Conservation (phyloP, 2,329 filamentous ascomycete genomes). For the Juglanconis oblonga region DNA sequence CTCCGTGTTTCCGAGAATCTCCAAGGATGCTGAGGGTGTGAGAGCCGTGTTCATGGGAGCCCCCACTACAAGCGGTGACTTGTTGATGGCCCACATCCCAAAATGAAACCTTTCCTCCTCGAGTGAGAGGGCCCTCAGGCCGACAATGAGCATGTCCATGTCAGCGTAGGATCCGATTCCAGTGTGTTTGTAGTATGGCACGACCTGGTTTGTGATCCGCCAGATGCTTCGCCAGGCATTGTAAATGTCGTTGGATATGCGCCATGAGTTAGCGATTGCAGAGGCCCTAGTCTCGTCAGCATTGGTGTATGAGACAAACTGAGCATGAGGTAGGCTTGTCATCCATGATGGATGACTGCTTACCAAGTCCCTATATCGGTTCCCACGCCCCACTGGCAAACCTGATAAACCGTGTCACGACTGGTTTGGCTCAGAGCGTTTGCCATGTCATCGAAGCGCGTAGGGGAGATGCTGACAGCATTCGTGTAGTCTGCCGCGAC, state of each 20-base stretch:
- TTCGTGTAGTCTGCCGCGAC: constrained; percentile 40
- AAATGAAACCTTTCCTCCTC: constrained; percentile 52
- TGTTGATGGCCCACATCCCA: constrained; percentile 49
- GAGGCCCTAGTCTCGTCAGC: constrained; percentile 31
- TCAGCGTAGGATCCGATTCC: constrained; percentile 46
- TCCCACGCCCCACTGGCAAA: constrained; percentile 53
- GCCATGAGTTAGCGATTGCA: constrained; percentile 43
- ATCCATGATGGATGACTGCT: neutral
- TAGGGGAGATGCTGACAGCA: constrained; percentile 35
- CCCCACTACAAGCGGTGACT: constrained; percentile 48
- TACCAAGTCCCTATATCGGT: constrained; percentile 44
- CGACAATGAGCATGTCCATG: constrained; percentile 51
- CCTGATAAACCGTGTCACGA: constrained; percentile 44
- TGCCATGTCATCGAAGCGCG: constrained; percentile 46
- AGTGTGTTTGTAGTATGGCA: constrained; percentile 43
- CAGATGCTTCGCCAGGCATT: constrained; percentile 49
- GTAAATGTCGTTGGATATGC: constrained; percentile 54
- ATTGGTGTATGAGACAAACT: too few relatives aligned
- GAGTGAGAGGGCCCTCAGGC: constrained; percentile 40
- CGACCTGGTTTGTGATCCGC: constrained; percentile 50
- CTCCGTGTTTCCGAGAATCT: constrained; percentile 47
- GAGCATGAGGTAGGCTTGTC: too few relatives aligned
- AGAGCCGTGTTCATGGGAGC: constrained; percentile 36
- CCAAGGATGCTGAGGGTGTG: constrained; percentile 37
- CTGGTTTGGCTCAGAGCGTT: constrained; percentile 35